Percentiles rank a stretch among this genome's conserved stretches.
Conservation (phyloP, 2,329 filamentous ascomycete genomes). For the Fusarium falciforme region DNA sequence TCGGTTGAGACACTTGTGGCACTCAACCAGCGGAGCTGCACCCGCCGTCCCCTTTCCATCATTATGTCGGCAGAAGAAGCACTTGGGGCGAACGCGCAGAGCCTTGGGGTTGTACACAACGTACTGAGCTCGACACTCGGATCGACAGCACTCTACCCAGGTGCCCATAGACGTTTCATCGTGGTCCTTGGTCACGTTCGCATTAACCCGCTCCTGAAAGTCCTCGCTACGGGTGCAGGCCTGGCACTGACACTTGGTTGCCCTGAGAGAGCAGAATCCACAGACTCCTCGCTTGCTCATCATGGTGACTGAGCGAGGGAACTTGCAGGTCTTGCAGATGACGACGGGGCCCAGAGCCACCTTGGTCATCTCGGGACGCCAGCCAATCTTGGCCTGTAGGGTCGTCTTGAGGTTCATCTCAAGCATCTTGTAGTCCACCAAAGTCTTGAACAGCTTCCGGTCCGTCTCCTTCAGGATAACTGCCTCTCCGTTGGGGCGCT, state of each 20-base stretch:
- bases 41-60: constrained; percentile 15
- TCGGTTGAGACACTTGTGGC: constrained; percentile 56
- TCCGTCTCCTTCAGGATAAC: constrained; percentile 52
- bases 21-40: constrained; percentile 56
- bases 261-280: constrained; percentile 52
- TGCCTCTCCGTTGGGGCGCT: constrained; percentile 10
- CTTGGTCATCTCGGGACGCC: constrained; percentile 58
- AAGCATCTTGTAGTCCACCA: constrained; percentile 60
- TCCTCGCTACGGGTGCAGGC: constrained; percentile 38
- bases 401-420: constrained; percentile 59
- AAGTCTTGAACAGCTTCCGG: constrained; percentile 54
- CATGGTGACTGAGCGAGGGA: constrained; percentile 61
- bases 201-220: constrained; percentile 32
- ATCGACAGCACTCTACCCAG: constrained; percentile 62
- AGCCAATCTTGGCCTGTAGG: constrained; percentile 56
- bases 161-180: constrained; percentile 46
- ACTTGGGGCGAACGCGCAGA: constrained; percentile 60
- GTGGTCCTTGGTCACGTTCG: constrained; percentile 48
- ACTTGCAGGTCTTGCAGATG: constrained; percentile 54
- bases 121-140: constrained; percentile 60
- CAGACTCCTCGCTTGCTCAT: constrained; percentile 56
- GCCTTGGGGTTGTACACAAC: constrained; percentile 58
- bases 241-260: constrained; percentile 32
- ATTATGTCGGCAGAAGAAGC: constrained; percentile 58
- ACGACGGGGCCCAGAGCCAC: constrained; percentile 56